These are phyloP conservation scores for Pythium grandisporangium DNA, from an alignment of 352 stramenopile species.

Conservation along the genomic window DNA sequence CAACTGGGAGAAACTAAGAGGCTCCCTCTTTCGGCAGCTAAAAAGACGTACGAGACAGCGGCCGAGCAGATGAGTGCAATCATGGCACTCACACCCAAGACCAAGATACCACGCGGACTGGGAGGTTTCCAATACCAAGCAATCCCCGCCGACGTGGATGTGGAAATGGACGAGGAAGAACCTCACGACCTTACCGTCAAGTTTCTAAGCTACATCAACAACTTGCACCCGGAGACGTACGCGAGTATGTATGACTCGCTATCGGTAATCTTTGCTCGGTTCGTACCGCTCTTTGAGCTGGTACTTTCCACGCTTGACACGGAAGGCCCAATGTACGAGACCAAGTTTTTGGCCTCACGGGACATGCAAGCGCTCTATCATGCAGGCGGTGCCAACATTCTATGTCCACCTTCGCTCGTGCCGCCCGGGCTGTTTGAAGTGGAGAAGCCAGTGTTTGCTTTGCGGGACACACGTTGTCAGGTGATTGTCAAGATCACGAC, in stretches of 20 bases:
- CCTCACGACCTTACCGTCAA: slow-evolving; percentile 1
- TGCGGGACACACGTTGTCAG: slow-evolving; percentile 10
- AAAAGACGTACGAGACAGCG: not conserved
- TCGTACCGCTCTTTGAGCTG: slow-evolving; percentile 21
- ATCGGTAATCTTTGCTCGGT: slow-evolving; percentile 7
- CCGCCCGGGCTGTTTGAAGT: slow-evolving; percentile 10
- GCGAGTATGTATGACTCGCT: slow-evolving; percentile 13
- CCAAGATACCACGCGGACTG: slow-evolving; percentile 4
- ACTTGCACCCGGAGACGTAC: slow-evolving; percentile 15
- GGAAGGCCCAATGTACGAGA: not conserved
- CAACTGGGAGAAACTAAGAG: not conserved
- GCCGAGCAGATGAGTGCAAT: not conserved
- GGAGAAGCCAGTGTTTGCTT: not conserved
- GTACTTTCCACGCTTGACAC: slow-evolving; percentile 8
- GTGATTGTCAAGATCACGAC: slow-evolving; percentile 20
- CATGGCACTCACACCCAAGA: not conserved
- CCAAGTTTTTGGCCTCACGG: not conserved
- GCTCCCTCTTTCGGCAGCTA: not conserved
- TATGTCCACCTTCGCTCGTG: not conserved
- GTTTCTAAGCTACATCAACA: slow-evolving; percentile 24
- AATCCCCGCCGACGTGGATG: slow-evolving; percentile 8
- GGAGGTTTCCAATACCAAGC: slow-evolving; percentile 9
- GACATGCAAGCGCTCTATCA: slow-evolving; percentile 3
- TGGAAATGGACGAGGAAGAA: slow-evolving; percentile 6
- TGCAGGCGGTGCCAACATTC: not conserved